Base-by-base conservation (phyloP, 2,329 filamentous ascomycete genomes). In the Ophiostoma himal-ulmi region DNA sequence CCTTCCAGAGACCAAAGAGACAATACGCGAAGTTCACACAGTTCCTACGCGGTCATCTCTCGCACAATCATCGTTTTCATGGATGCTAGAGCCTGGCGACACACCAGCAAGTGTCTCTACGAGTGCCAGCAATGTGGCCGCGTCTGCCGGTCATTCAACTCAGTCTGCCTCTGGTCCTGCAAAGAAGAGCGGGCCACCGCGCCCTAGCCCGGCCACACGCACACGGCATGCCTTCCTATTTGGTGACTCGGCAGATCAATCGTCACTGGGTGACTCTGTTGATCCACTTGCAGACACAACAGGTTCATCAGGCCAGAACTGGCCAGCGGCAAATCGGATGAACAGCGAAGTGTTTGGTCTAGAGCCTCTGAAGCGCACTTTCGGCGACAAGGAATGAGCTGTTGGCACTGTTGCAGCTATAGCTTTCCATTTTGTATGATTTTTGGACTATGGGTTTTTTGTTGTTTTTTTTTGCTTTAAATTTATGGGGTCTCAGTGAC, bases 41-140 rank as follows among this genome's bases (percentile, higher is more conserved):
- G 83, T 88, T 20, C 87, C 86, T 0, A 87, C 87, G 26, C 84
- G 89, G 30, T 90, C 89, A 3, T 87, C 84, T 0, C 82, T 93
- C 44, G 89, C 89, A 0, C 89, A 91, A 74, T 92, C 91, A 8
- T 90, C 89, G 4, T 93, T 92, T 77, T 89, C 90, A 1, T 93
- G 89, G 89, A 93, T 93, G 90, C 82, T 93, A 1, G 88, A 89
- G 1, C 88, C 89, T 74, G 85, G 84, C 3, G 84, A 85, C 73
- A 71, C 70, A 2, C 72, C 76, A 11, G 65, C 65, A 39, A 52
- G 66, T 26, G 65, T 67, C 17, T 36, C 41, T 8, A 67, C 14
- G n/a, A 57, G 66, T 30, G 39, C 66, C 74, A 74, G 69, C 52
- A 37, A 36, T 11, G 30, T 48, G 22, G 10, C 67, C 2, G 5